phyloP scores from a whole-genome alignment of 495 filamentous ascomycete species.

The Lasiosphaeris hirsuta region DNA sequence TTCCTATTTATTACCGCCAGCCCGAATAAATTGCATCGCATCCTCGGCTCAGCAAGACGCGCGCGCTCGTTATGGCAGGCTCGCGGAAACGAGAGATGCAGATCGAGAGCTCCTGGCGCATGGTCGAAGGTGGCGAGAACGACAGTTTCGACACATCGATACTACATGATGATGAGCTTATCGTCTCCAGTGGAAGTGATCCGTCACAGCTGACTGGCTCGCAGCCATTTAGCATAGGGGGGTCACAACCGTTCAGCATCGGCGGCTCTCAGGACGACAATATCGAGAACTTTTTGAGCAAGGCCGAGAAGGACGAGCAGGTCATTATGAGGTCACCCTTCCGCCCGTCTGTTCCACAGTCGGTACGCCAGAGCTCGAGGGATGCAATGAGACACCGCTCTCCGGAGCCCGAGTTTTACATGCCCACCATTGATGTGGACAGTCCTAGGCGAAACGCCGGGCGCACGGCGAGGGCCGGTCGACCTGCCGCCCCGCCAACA shows the following conservation, averaged over 20 bases:
- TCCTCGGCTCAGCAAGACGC: background rate
- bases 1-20: slow-evolving; percentile 9
- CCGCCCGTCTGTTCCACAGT: slow-evolving; percentile 38
- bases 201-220: slow-evolving; percentile 37
- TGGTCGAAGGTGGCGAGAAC: slow-evolving; percentile 49
- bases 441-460: slow-evolving; percentile 24
- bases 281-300: slow-evolving; percentile 40
- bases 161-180: slow-evolving; percentile 36
- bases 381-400: slow-evolving; percentile 32
- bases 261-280: slow-evolving; percentile 46
- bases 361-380: slow-evolving; percentile 33
- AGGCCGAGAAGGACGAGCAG: slow-evolving; percentile 42
- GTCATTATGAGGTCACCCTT: slow-evolving; percentile 44
- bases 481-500: slow-evolving; percentile 14
- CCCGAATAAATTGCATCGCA: background rate
- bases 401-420: slow-evolving; percentile 39
- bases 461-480: slow-evolving; percentile 24
- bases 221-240: slow-evolving; percentile 31
- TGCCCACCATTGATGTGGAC: slow-evolving; percentile 39
- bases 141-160: slow-evolving; percentile 49
- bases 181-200: slow-evolving; percentile 33
- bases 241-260: slow-evolving; percentile 32
- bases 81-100: slow-evolving; percentile 25
- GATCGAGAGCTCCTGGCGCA: slow-evolving; percentile 47
- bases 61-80: slow-evolving; percentile 9